phyloP scores from a whole-genome alignment of 177 flowering plant genomes.

The Telopea speciosissima region DNA sequence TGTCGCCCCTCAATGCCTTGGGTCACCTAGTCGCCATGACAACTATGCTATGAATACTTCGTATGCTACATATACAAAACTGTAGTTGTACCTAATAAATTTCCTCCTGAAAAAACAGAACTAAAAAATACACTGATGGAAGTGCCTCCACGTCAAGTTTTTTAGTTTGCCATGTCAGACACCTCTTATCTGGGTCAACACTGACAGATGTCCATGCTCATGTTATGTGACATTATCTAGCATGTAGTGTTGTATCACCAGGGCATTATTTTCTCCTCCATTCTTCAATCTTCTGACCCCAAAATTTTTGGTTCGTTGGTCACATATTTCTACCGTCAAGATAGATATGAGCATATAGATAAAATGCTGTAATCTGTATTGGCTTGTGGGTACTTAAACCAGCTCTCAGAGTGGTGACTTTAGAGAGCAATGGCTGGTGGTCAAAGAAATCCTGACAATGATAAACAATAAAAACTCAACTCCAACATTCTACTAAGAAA shows the following conservation, averaged over 20 bases:
- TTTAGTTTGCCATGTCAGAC: too few relatives aligned
- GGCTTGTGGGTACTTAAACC: background rate
- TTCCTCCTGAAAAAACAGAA: background rate
- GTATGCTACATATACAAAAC: too few relatives aligned
- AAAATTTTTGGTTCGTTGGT: too few relatives aligned
- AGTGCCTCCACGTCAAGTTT: too few relatives aligned
- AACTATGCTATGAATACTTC: too few relatives aligned
- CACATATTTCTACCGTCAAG: background rate
- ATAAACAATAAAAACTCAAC: too few relatives aligned
- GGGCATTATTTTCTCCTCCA: background rate
- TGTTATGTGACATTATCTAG: background rate
- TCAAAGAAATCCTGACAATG: too few relatives aligned
- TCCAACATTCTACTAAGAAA: too few relatives aligned
- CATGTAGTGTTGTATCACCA: background rate
- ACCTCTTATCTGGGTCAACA: background rate
- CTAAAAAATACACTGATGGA: too few relatives aligned
- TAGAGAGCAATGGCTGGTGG: background rate
- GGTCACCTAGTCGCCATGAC: too few relatives aligned
- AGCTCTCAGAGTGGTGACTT: background rate
- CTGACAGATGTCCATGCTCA: background rate
- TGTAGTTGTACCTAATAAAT: too few relatives aligned
- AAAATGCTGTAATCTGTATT: background rate
- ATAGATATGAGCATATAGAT: background rate
- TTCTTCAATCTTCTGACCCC: background rate
- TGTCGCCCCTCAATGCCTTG: too few relatives aligned